These are phyloP conservation scores for Cucumis cinereus DNA, from an alignment of 306 rosid genomes.

Conservation along the genomic window DNA sequence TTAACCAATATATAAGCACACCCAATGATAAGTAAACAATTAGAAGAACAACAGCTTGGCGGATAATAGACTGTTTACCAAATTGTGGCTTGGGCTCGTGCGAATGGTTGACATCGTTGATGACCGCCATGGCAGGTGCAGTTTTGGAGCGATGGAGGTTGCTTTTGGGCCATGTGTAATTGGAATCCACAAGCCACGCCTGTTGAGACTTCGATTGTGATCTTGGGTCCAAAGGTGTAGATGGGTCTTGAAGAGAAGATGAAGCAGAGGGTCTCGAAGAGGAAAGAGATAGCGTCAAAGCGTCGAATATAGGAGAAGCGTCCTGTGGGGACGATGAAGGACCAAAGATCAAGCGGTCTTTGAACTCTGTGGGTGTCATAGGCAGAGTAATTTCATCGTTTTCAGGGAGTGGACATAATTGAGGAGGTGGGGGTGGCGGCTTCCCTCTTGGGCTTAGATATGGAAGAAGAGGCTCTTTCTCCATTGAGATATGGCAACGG, in stretches of 20 bases:
- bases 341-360: constrained; percentile 77
- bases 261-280: constrained; percentile 39
- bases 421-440: background rate
- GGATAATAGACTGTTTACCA: constrained; percentile 39
- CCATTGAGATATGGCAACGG: constrained; percentile 29
- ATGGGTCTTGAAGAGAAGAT: constrained; percentile 17
- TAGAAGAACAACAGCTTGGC: constrained; percentile 58
- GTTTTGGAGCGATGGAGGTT: constrained; percentile 83
- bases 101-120: constrained; percentile 26
- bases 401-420: constrained; percentile 48
- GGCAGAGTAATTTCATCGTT: constrained; percentile 45
- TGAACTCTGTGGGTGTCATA: constrained; percentile 48
- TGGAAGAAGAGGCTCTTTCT: constrained; percentile 72
- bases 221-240: constrained; percentile 17
- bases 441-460: constrained; percentile 41
- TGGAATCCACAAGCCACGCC: constrained; percentile 58
- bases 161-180: constrained; percentile 33
- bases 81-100: constrained; percentile 39
- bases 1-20: constrained; percentile 61
- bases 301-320: constrained; percentile 43
- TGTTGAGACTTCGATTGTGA: constrained; percentile 16
- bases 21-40: constrained; percentile 54
- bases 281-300: constrained; percentile 36
- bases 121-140: constrained; percentile 83
- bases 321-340: constrained; percentile 40